phyloP scores from a whole-genome alignment of 768 basidiomycete genomes.

The Lactarius vividus region DNA sequence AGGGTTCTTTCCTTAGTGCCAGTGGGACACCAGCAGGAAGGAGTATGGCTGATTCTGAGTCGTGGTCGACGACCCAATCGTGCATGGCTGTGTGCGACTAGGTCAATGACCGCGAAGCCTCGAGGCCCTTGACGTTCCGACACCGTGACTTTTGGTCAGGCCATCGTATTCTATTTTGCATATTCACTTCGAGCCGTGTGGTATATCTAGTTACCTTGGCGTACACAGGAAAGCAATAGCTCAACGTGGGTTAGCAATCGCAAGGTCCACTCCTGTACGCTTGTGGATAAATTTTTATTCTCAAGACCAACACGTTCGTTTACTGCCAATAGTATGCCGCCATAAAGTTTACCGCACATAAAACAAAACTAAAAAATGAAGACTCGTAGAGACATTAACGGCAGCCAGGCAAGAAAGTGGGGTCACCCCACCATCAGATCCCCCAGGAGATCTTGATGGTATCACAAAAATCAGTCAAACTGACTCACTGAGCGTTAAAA shows the following conservation, averaged over 20 bases:
- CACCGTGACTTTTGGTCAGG: neutral
- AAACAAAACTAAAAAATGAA: neutral
- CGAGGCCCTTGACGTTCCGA: neutral
- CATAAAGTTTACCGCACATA: neutral
- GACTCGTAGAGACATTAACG: neutral
- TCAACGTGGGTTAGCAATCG: neutral
- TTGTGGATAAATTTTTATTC: neutral
- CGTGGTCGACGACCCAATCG: neutral
- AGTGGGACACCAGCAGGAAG: neutral
- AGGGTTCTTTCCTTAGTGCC: neutral
- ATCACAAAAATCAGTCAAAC: neutral
- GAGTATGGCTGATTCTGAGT: neutral
- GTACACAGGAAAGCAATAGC: neutral
- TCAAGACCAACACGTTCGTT: neutral
- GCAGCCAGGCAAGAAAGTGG: neutral
- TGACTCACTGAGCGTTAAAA: neutral
- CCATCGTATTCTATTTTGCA: neutral
- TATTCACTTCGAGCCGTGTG: neutral
- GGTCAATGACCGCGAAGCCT: neutral
- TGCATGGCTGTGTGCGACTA: neutral
- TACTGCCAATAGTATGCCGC: neutral
- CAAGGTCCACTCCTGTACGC: neutral
- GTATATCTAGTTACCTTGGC: neutral
- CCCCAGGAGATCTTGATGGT: neutral
- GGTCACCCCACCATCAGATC: neutral